These are phyloP conservation scores for Suillus subaureus DNA, from an alignment of 768 basidiomycete genomes.

Conservation along the genomic window DNA sequence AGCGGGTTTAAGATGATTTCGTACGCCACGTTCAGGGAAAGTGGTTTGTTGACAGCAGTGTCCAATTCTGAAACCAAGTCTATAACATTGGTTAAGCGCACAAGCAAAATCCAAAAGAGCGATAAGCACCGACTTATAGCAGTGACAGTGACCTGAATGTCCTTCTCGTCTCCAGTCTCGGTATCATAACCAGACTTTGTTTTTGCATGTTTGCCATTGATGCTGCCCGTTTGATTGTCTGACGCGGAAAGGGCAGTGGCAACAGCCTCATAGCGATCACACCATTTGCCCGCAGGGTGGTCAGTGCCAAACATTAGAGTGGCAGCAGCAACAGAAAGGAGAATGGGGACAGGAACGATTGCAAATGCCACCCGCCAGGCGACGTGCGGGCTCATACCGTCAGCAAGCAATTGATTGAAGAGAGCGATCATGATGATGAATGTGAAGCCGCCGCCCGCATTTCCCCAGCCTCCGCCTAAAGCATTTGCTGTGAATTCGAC, in stretches of 20 bases:
- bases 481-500: conserved; percentile 45
- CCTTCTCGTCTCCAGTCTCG: conserved; percentile 31
- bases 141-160: conserved; percentile 22
- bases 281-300: conserved; percentile 57
- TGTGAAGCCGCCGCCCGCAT: conserved; percentile 48
- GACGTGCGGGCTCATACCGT: conserved; percentile 40
- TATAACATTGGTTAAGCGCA: neutral
- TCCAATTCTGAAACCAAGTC: conserved; percentile 40
- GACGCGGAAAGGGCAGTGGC: conserved; percentile 24
- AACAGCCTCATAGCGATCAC: conserved; percentile 43
- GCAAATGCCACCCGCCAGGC: conserved; percentile 62
- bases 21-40: conserved; percentile 37
- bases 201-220: conserved; percentile 20
- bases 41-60: conserved; percentile 46
- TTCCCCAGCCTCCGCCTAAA: conserved; percentile 59
- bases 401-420: conserved; percentile 40
- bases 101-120: neutral
- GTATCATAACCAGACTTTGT: conserved; percentile 25
- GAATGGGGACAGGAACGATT: conserved; percentile 55
- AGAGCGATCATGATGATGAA: conserved; percentile 60
- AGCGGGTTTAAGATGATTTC: conserved; percentile 42
- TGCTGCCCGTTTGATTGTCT: conserved; percentile 3
- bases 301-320: conserved; percentile 52
- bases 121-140: conserved; percentile 11
- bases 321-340: conserved; percentile 44